Evolutionary conservation across 2,329 filamentous ascomycete genomes (phyloP), one percentile per base, ranked within the genome.

Genomic region (Colletotrichum magnum): DNA sequence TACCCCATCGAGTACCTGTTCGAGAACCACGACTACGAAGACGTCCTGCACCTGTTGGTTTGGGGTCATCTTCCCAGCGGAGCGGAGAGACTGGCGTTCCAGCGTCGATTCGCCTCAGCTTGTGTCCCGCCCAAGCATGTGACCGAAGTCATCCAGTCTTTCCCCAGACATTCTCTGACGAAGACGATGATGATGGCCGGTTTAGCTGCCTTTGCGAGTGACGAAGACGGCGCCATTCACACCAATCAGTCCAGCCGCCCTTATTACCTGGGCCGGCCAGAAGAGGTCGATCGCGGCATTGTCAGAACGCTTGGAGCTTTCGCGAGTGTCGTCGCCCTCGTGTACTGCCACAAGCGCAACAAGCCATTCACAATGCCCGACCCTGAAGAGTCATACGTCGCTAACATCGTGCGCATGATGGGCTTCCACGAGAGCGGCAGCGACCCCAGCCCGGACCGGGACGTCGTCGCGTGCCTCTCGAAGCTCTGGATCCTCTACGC

Each of bases 401-500:
- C 83, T 21, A 87, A 87, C 67, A 69, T 86, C 10, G 76, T 87
- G 76, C 50, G 56, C 15, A 66, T 62, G 57, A 66, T 66, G 63
- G 63, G 63, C 28, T 66, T 54, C 43, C 28, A 15, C 16, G 28
- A 61, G 18, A 3, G 16, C 16, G n/a, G 58, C 15, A 28, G 12
- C 1, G 50, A 51, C 13, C 10, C 5, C 36, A 21, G 41, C 16
- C 48, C 80, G 32, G 32, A 36, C 32, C 32, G 32, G 32, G 32
- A 36, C 7, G 9, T 36, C 32, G 32, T 36, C 7, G 32, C 32
- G 7, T 76, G 68, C 69, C 82, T 68, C 74, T 77, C 62, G 74
- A 79, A 73, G 69, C 75, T 77, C 51, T 85, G 71, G 81, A 84
- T 85, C 26, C 75, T 87, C 2, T 82, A 83, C 65, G 79, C 81